phyloP scores from a whole-genome alignment of 768 basidiomycete species.

The Boletus bicolor region DNA sequence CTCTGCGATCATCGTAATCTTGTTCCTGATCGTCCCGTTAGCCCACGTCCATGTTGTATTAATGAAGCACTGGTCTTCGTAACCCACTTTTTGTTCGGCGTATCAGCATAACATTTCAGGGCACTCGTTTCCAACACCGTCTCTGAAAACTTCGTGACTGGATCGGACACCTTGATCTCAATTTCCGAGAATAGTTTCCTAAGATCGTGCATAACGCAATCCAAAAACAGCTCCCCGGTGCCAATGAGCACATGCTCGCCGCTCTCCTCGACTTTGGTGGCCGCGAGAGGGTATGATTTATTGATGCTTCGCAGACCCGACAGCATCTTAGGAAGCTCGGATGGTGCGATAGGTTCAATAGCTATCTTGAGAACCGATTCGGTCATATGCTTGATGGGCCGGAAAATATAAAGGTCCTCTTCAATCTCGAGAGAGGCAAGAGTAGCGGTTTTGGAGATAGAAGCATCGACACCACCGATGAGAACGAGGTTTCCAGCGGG shows the following conservation, averaged over 20 bases:
- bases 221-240: slow-evolving; percentile 95
- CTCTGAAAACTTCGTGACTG: slow-evolving; percentile 97
- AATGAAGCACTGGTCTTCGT: not conserved
- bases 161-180: slow-evolving; percentile 99
- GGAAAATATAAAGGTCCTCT: slow-evolving; percentile 93
- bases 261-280: slow-evolving; percentile 96
- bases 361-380: slow-evolving; percentile 97
- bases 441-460: slow-evolving; percentile 94
- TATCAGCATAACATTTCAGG: slow-evolving; percentile 97
- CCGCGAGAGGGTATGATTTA: slow-evolving; percentile 92
- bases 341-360: slow-evolving; percentile 96
- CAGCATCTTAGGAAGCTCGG: slow-evolving; percentile 98
- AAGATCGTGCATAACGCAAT: slow-evolving; percentile 96
- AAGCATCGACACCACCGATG: slow-evolving; percentile 89
- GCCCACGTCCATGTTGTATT: slow-evolving; percentile 6
- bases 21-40: slow-evolving; percentile 62
- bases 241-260: slow-evolving; percentile 97
- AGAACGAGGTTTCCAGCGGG: slow-evolving; percentile 92
- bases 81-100: slow-evolving; percentile 95
- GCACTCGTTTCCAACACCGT: slow-evolving; percentile 98
- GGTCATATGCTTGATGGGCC: slow-evolving; percentile 94
- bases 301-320: slow-evolving; percentile 95
- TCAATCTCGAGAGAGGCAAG: slow-evolving; percentile 67
- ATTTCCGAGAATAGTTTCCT: slow-evolving; percentile 92
- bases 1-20: slow-evolving; percentile 98